Conservation (phyloP, 805 yeast species). For the Metschnikowia drakensbergensis region DNA sequence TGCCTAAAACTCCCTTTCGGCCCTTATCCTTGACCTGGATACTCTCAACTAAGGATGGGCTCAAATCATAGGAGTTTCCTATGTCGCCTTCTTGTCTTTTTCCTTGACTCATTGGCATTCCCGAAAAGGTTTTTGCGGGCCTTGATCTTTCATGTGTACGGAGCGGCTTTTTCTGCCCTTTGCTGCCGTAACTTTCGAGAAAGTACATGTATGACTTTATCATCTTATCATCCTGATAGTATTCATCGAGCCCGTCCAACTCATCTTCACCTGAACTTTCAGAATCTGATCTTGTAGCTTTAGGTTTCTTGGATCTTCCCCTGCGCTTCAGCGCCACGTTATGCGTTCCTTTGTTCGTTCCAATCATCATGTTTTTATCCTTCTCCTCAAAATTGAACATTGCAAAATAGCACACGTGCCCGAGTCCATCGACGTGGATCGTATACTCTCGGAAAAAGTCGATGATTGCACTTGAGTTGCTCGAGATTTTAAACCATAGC, state of each 20-base stretch:
- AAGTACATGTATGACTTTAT: constrained; percentile 85
- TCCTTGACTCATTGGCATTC: background rate
- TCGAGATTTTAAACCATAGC: constrained; percentile 80
- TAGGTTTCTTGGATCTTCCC: background rate
- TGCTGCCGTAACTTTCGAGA: constrained; percentile 70
- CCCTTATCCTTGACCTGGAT: constrained; percentile 27
- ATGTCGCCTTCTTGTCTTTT: constrained; percentile 11
- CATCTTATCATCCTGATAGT: constrained; percentile 79
- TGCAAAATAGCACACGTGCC: constrained; percentile 91
- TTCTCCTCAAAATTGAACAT: constrained; percentile 78
- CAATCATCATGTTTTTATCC: constrained; percentile 42
- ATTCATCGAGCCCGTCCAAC: constrained; percentile 29
- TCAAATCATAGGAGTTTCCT: constrained; percentile 28
- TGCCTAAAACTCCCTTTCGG: constrained; percentile 64
- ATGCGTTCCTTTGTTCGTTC: constrained; percentile 20
- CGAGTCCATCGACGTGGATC: constrained; percentile 89
- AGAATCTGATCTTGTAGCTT: constrained; percentile 14
- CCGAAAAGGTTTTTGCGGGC: background rate
- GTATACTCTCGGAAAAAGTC: constrained; percentile 90
- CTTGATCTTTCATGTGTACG: background rate
- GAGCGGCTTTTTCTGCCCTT: background rate
- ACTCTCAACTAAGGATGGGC: constrained; percentile 29
- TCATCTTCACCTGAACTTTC: constrained; percentile 20
- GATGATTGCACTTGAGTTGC: constrained; percentile 66
- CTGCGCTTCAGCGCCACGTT: constrained; percentile 13